These are phyloP conservation scores for Aspergillus mulundensis DNA, from an alignment of 495 filamentous ascomycete genomes.

Conservation along the genomic window DNA sequence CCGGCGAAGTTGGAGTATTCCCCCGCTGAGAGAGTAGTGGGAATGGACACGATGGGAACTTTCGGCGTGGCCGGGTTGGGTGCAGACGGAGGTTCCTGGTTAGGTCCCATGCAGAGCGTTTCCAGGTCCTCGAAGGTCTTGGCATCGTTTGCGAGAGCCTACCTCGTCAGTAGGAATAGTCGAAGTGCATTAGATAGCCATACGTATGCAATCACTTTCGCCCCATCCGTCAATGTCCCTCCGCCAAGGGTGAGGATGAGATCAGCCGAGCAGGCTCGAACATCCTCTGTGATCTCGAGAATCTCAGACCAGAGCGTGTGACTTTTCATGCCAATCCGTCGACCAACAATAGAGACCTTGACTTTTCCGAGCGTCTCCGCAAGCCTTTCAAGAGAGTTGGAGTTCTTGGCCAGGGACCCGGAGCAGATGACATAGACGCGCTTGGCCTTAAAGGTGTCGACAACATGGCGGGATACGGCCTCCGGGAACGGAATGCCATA, in stretches of 20 bases:
- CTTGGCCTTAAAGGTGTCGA: slow-evolving; percentile 47
- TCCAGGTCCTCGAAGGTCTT: slow-evolving; percentile 39
- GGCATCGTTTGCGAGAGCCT: slow-evolving; percentile 49
- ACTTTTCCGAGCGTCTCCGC: slow-evolving; percentile 39
- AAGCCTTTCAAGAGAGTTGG: slow-evolving; percentile 44
- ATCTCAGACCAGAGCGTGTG: slow-evolving; percentile 60
- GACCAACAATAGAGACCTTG: slow-evolving; percentile 38
- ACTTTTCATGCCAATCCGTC: slow-evolving; percentile 53
- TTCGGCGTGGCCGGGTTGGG: slow-evolving; percentile 31
- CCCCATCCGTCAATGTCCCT: slow-evolving; percentile 58
- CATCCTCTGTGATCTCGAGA: slow-evolving; percentile 49
- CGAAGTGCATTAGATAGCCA: slow-evolving; percentile 3
- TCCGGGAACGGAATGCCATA: slow-evolving; percentile 50
- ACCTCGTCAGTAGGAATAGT: background rate
- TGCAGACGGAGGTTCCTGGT: slow-evolving; percentile 20
- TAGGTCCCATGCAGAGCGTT: slow-evolving; percentile 35
- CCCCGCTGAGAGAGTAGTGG: slow-evolving; percentile 59
- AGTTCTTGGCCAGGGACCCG: slow-evolving; percentile 52
- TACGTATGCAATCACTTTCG: slow-evolving; percentile 56
- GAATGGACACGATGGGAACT: slow-evolving; percentile 57
- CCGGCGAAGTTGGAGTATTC: slow-evolving; percentile 58
- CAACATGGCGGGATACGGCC: slow-evolving; percentile 46
- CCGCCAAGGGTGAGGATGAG: slow-evolving; percentile 58
- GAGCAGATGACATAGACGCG: slow-evolving; percentile 60
- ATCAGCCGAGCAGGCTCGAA: slow-evolving; percentile 46